A percentile compares a stretch with the other conserved stretches of the same genome.
Evolutionary conservation across 768 basidiomycete species (phyloP).

Genomic region (Psilocybe subaeruginosa): DNA sequence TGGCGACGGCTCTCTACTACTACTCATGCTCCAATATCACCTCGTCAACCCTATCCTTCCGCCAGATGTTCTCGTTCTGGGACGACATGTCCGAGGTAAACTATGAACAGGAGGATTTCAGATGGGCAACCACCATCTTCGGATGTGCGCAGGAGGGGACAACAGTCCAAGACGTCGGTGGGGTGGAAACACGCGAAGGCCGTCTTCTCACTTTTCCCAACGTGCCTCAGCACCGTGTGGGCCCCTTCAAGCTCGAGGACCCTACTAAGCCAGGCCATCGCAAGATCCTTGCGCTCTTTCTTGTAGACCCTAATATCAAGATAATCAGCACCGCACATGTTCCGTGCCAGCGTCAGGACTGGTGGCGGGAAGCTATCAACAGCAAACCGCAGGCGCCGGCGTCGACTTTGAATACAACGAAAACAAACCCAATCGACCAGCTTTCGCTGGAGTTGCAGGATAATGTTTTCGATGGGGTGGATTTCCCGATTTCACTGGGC

Average conservation of each 20-base stretch:
- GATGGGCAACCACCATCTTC: constrained; percentile 30
- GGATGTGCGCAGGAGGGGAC: constrained; percentile 27
- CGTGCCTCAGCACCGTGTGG: constrained; percentile 42
- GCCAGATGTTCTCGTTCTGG: constrained; percentile 12
- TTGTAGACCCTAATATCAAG: constrained; percentile 37
- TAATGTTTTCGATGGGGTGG: constrained; percentile 9
- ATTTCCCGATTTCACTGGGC: background rate
- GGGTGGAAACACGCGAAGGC: constrained; percentile 35
- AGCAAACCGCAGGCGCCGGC: background rate
- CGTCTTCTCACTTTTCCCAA: constrained; percentile 46
- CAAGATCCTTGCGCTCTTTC: constrained; percentile 48
- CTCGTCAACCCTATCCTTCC: constrained; percentile 25
- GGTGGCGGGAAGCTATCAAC: constrained; percentile 25
- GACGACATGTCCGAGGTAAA: constrained; percentile 5
- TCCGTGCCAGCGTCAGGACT: constrained; percentile 33
- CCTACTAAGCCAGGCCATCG: constrained; percentile 41
- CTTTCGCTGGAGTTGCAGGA: constrained; percentile 17
- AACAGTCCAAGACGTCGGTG: constrained; percentile 34
- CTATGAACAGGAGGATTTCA: constrained; percentile 28
- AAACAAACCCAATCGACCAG: background rate
- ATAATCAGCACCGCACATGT: constrained; percentile 33
- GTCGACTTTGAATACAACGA: too few species aligned
- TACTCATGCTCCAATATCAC: constrained; percentile 31
- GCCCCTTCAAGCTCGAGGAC: constrained; percentile 39
- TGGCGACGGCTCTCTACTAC: constrained; percentile 32